Percentiles rank a stretch among this genome's conserved stretches.
Conservation (phyloP, 208 protist species). For the Trypanosoma avium region DNA sequence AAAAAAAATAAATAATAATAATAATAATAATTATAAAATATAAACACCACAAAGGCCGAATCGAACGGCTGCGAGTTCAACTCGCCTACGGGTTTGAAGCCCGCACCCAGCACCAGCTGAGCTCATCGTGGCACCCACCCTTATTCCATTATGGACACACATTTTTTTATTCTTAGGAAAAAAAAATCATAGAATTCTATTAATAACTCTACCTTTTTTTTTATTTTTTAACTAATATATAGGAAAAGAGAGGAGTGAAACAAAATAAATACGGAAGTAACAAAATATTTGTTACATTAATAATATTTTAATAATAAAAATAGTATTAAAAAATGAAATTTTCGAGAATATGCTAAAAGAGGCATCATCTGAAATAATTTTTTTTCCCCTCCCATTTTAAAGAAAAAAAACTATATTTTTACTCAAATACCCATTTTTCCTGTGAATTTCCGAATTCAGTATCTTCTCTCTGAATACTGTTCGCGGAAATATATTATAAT, state of each 20-base stretch:
- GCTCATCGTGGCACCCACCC: constrained; percentile 69
- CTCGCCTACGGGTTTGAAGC: constrained; percentile 93
- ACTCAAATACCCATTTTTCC: background rate
- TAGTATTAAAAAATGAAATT: constrained; percentile 15
- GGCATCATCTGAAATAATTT: too few relatives aligned
- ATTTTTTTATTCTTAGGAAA: constrained; percentile 30
- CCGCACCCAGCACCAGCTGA: constrained; percentile 92
- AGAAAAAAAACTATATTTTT: too few relatives aligned
- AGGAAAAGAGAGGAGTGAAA: background rate
- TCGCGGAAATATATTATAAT: too few relatives aligned
- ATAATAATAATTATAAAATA: background rate
- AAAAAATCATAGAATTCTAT: background rate
- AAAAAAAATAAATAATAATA: background rate
- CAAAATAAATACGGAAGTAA: background rate
- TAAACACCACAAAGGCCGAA: constrained; percentile 89
- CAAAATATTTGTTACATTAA: background rate
- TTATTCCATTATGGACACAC: background rate
- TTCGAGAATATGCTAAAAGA: too few relatives aligned
- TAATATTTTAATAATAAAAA: constrained; percentile 31
- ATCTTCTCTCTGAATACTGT: too few relatives aligned
- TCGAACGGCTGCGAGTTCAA: constrained; percentile 93
- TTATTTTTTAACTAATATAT: background rate
- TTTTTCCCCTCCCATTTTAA: too few relatives aligned
- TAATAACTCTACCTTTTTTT: constrained; percentile 20
- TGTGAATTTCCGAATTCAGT: too few relatives aligned